phyloP scores from a whole-genome alignment of 345 rosid genomes.

The Melastoma malabathricum region DNA sequence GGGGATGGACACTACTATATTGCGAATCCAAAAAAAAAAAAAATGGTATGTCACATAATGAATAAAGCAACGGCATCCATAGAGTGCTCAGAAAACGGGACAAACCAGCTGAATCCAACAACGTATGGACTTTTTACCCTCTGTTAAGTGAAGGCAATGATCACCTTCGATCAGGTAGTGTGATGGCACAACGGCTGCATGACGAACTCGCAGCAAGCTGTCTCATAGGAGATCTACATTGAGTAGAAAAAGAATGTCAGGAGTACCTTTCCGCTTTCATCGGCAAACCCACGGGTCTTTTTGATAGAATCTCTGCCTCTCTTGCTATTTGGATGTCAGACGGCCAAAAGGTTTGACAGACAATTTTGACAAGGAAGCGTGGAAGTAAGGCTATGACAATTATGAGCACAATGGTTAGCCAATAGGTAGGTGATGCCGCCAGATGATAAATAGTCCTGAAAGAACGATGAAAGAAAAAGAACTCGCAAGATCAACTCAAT shows the following conservation, averaged over 20 bases:
- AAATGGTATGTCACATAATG: too few species aligned
- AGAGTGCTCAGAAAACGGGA: too few species aligned
- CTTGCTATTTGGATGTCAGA: constrained; percentile 67
- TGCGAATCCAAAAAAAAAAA: too few species aligned
- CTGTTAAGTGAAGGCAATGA: too few species aligned
- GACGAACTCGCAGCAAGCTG: too few species aligned
- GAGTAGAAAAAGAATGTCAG: constrained; percentile 11
- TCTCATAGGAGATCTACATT: too few species aligned
- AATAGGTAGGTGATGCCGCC: constrained; percentile 47
- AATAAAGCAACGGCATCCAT: too few species aligned
- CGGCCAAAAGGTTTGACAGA: constrained; percentile 52
- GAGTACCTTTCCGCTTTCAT: constrained; percentile 21
- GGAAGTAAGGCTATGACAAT: constrained; percentile 47
- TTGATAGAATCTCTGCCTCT: constrained; percentile 46
- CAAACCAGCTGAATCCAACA: too few species aligned
- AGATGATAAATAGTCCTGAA: constrained; percentile 62
- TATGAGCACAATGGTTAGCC: constrained; percentile 58
- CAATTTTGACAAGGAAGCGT: constrained; percentile 51
- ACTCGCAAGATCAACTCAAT: constrained; percentile 2
- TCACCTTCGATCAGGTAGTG: too few species aligned
- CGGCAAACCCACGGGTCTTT: constrained; percentile 15
- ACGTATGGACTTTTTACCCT: too few species aligned
- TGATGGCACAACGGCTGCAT: too few species aligned
- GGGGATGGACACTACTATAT: too few species aligned
- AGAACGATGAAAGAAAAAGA: neutral